Evolutionary conservation across 495 filamentous ascomycete genomes (phyloP), one percentile per base, ranked within the genome.

Genomic region (Apodospora peruviana): DNA sequence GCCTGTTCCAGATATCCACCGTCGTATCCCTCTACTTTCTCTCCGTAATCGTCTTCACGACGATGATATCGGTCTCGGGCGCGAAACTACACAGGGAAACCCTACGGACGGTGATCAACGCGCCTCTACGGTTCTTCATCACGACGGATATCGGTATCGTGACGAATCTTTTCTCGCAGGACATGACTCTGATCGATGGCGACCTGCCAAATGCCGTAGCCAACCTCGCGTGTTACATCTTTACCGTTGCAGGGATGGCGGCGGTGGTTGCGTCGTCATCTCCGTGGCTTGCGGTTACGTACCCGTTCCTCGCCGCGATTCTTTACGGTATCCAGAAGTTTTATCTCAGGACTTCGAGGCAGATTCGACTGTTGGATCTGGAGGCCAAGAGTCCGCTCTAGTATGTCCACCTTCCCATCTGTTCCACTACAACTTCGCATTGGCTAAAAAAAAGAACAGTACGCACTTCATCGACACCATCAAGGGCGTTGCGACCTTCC

Each of bases 321-420:
- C 21, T 80, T 12, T 79, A 60, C 32, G 8, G 73, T 1, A 47
- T 83, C 1, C 80, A 84, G 49, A 67, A 60, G 12, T 71, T 73
- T 57, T 84, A 84, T 45, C 67, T 83, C 0, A 69, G 76, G 12
- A 79, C 76, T 0, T 80, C 77, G 0, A 71, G 77, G 5, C 81
- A 84, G 52, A 48, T 85, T 2, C 72, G 81, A n/a, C 53, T 83
- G 1, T 55, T 85, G 3, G 80, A 83, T 47, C 72, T 75, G 4
- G 70, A 76, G 46, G 60, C 66, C 5, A 67, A 61, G 47, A 53
- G 59, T 10, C 64, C 58, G 0, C 39, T 75, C 2, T 72, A 64
- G 56, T 62, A 39, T 44, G 56, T 45, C 0, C 5, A 17, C 12
- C 1, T 7, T 7, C 14, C 10, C 21, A 9, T 14, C 10, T 37